These are phyloP conservation scores for Leersia perrieri DNA, from an alignment of 176 grass and related monocot species.

Conservation along the genomic window DNA sequence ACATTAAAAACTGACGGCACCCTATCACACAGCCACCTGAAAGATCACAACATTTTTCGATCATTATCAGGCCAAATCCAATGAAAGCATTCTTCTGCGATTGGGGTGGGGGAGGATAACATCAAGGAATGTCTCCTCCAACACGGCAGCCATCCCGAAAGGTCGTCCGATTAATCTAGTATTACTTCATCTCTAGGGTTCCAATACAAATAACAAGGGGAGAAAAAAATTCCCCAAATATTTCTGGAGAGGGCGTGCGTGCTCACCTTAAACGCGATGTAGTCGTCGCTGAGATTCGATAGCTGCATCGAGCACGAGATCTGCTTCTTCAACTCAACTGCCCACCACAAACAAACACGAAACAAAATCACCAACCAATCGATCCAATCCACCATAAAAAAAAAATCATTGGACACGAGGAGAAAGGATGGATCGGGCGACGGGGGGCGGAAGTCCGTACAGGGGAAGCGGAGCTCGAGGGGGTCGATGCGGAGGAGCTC, in stretches of 20 bases:
- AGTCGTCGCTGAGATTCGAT: constrained; percentile 60
- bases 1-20: not conserved
- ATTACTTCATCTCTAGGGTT: constrained; percentile 15
- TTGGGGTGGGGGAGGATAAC: too few species aligned
- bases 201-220: not conserved
- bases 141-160: not conserved
- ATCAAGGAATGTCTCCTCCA: not conserved
- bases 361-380: constrained; percentile 23
- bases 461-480: constrained; percentile 59
- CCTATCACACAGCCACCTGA: not conserved
- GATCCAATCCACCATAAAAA: not conserved
- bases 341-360: constrained; percentile 27
- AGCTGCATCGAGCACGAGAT: constrained; percentile 83
- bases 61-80: constrained; percentile 4
- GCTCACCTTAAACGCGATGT: constrained; percentile 75
- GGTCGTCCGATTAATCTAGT: not conserved
- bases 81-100: constrained; percentile 2
- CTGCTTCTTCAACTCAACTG: constrained; percentile 88
- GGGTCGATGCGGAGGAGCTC: constrained; percentile 66
- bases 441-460: not conserved
- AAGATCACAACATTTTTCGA: not conserved
- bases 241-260: not conserved
- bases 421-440: not conserved
- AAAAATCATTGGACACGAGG: not conserved
- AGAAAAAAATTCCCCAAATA: not conserved